These are phyloP conservation scores for Fennellomyces sp. DNA, from an alignment of 371 early-diverging fungal species.

Conservation along the genomic window DNA sequence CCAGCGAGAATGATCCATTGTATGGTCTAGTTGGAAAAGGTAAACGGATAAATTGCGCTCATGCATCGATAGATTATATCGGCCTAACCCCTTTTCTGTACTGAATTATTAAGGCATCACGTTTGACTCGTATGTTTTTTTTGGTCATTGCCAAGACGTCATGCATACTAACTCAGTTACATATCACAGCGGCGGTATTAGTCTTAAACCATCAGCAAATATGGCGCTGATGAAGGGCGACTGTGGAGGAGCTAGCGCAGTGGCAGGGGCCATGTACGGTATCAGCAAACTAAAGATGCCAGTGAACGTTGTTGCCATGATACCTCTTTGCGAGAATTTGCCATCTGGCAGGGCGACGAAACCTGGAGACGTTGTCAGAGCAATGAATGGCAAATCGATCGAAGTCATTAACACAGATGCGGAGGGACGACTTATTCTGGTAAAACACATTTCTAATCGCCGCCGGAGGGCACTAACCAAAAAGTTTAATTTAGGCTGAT, in stretches of 20 bases:
- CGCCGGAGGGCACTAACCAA: background rate
- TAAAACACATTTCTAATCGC: slow-evolving; percentile 14
- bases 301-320: slow-evolving; percentile 69
- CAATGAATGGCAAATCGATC: slow-evolving; percentile 73
- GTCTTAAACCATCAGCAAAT: slow-evolving; percentile 76
- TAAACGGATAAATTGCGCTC: too few species aligned
- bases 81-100: background rate
- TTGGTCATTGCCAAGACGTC: background rate
- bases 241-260: slow-evolving; percentile 89
- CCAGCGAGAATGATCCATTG: slow-evolving; percentile 52
- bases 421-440: slow-evolving; percentile 70
- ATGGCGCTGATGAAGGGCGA: slow-evolving; percentile 88
- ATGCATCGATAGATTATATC: too few species aligned
- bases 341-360: slow-evolving; percentile 57
- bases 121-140: slow-evolving; percentile 62
- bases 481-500: slow-evolving; percentile 55
- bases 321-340: slow-evolving; percentile 82
- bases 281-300: slow-evolving; percentile 64
- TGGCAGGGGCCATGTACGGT: slow-evolving; percentile 71
- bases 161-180: background rate
- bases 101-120: slow-evolving; percentile 44
- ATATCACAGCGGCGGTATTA: slow-evolving; percentile 76
- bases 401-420: slow-evolving; percentile 86
- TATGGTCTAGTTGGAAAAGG: slow-evolving; percentile 87
- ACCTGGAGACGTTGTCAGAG: slow-evolving; percentile 10